Conservation (phyloP, 352 stramenopile genomes). For the Salisapilia sapeloensis region DNA sequence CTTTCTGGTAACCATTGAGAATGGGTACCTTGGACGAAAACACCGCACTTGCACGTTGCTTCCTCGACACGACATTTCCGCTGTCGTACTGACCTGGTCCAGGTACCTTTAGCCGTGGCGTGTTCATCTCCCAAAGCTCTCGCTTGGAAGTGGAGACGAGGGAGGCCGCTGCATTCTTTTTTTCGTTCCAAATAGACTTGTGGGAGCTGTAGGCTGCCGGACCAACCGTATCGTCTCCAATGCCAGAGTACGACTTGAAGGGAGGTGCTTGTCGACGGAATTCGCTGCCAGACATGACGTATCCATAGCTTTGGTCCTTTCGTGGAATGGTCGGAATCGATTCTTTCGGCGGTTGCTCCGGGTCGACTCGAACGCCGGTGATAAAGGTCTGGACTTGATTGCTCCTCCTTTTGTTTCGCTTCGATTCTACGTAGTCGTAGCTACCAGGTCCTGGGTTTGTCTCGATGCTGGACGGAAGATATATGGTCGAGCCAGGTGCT, state of each 20-base stretch:
- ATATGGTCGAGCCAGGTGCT: conserved; percentile 52
- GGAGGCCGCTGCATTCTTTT: conserved; percentile 43
- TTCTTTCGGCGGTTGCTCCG: conserved; percentile 23
- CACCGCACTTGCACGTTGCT: conserved; percentile 27
- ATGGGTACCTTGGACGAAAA: conserved; percentile 68
- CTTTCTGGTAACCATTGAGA: conserved; percentile 19
- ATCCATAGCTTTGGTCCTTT: conserved; percentile 61
- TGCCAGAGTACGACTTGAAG: conserved; percentile 24
- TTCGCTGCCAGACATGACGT: conserved; percentile 24
- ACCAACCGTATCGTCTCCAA: conserved; percentile 55
- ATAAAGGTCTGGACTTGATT: conserved; percentile 4
- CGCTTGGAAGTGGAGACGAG: conserved; percentile 53
- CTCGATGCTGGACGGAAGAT: conserved; percentile 39
- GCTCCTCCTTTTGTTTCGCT: conserved; percentile 10
- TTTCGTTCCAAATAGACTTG: conserved; percentile 33
- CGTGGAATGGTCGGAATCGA: conserved; percentile 50
- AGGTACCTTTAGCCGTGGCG: conserved; percentile 20
- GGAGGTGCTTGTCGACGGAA: conserved; percentile 25
- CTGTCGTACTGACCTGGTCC: conserved; percentile 45
- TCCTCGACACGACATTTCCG: background rate
- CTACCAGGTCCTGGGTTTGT: conserved; percentile 53
- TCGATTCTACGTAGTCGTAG: conserved; percentile 13
- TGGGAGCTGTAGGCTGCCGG: conserved; percentile 47
- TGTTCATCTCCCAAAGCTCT: conserved; percentile 56
- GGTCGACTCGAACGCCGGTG: background rate